Evolutionary conservation across 768 basidiomycete species (phyloP), one percentile per base, ranked within the genome.

Genomic region (Candolleomyces aberdarensis): DNA sequence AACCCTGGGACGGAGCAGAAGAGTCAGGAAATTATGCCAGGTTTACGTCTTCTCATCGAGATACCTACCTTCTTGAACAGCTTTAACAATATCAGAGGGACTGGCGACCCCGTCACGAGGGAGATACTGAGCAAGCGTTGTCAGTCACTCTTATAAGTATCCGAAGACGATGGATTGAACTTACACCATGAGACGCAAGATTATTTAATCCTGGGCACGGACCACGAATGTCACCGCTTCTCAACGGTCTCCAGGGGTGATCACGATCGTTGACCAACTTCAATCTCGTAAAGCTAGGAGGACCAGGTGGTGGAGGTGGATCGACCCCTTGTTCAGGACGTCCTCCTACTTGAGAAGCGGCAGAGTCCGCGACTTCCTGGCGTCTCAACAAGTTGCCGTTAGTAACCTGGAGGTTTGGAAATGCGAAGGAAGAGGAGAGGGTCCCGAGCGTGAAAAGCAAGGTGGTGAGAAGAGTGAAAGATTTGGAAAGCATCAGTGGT

Each of bases 161-260:
- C 36, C 31, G 20, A 29, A 2, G 4, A 11, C 2, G 15, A 36
- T 11, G 6, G 6, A 8, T 8, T 36, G 14, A 36, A 58, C 59
- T 3, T 61, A 68, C 65, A 32, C 67, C 67, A 59, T 68, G 65
- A 52, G 62, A 63, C 22, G 67, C 65, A 20, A 68, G 63, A 0
- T 65, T 68, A 43, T 36, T 36, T 5, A 36, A 11, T 36, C 8
- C 36, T 8, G 36, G 36, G 36, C 36, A 36, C 36, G 36, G 36
- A 7, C 36, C 36, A 36, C 36, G 36, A 8, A 8, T 11, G 5
- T 36, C 36, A 8, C 36, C 36, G 11, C 1, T 7, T 11, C 66
- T 68, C 56, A 68, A 48, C 6, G 63, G 52, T 52, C 50, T 57
- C 58, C 58, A 69, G 20, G 68, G 68, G 43, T 69, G 68, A 19